phyloP scores from a whole-genome alignment of 148 eudicot species.

The Rhododendron vialii region DNA sequence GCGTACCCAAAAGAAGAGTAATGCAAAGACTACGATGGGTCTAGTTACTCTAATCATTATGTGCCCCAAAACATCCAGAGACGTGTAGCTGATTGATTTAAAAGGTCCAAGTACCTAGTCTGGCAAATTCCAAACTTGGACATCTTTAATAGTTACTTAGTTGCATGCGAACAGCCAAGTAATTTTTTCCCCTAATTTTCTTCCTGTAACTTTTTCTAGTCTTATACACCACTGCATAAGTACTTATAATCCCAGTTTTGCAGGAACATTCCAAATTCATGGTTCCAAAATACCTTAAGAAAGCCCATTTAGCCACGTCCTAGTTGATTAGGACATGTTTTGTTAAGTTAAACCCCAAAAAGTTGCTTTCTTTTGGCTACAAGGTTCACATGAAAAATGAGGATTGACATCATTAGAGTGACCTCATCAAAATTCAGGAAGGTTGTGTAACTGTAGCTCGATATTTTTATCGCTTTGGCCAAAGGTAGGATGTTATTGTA shows the following conservation, averaged over 20 bases:
- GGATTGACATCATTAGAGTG: too few relatives aligned
- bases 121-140: neutral
- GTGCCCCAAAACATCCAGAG: neutral
- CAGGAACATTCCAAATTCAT: neutral
- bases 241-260: neutral
- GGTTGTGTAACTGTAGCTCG: neutral
- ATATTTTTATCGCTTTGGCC: neutral
- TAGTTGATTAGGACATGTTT: too few relatives aligned
- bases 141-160: neutral
- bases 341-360: too few relatives aligned
- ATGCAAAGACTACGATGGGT: neutral
- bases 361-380: too few relatives aligned
- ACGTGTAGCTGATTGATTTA: neutral
- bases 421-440: neutral
- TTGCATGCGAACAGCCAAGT: neutral
- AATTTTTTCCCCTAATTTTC: neutral
- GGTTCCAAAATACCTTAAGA: neutral
- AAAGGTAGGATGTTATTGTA: neutral
- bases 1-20: neutral
- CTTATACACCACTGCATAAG: neutral
- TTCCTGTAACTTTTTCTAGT: neutral
- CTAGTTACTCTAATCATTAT: too few relatives aligned
- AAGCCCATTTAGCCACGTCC: neutral
- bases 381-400: too few relatives aligned
- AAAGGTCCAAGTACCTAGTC: neutral